A percentile compares a stretch with the other conserved stretches of the same genome.
Conservation (phyloP, 2,329 filamentous ascomycete species). For the Colletotrichum plurivorum region DNA sequence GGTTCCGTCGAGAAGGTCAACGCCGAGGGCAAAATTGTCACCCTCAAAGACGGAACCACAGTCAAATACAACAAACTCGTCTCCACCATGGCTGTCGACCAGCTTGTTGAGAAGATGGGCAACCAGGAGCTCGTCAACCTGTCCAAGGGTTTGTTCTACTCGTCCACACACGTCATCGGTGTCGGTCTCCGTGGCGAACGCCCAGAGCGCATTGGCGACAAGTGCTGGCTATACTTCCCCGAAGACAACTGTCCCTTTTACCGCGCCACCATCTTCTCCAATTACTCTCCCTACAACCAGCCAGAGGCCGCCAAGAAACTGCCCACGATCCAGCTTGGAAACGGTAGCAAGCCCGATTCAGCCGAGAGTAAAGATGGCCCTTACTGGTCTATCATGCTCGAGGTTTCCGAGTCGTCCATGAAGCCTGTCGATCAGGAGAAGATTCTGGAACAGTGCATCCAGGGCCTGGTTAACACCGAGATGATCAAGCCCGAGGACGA, state of each 20-base stretch:
- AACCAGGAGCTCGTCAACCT: conserved; percentile 86
- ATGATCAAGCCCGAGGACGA: conserved; percentile 94
- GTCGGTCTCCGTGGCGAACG: conserved; percentile 93
- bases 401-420: conserved; percentile 95
- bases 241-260: conserved; percentile 99
- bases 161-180: conserved; percentile 96
- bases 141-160: conserved; percentile 95
- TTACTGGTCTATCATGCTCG: conserved; percentile 99
- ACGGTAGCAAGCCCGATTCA: conserved; percentile 85
- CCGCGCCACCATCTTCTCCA: conserved; percentile 99
- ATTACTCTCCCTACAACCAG: conserved; percentile 99
- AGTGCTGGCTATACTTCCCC: conserved; percentile 99
- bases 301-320: conserved; percentile 86
- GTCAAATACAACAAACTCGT: conserved; percentile 93
- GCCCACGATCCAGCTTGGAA: conserved; percentile 85
- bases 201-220: conserved; percentile 97
- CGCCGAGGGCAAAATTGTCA: conserved; percentile 86
- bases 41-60: conserved; percentile 86
- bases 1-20: conserved; percentile 90
- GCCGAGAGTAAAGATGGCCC: conserved; percentile 85
- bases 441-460: conserved; percentile 90
- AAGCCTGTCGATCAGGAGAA: conserved; percentile 93
- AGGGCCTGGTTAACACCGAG: conserved; percentile 97
- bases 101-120: conserved; percentile 87
- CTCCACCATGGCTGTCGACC: conserved; percentile 96